Evolutionary conservation across 306 rosid species (phyloP).

Genomic region (Lagenaria siceraria): DNA sequence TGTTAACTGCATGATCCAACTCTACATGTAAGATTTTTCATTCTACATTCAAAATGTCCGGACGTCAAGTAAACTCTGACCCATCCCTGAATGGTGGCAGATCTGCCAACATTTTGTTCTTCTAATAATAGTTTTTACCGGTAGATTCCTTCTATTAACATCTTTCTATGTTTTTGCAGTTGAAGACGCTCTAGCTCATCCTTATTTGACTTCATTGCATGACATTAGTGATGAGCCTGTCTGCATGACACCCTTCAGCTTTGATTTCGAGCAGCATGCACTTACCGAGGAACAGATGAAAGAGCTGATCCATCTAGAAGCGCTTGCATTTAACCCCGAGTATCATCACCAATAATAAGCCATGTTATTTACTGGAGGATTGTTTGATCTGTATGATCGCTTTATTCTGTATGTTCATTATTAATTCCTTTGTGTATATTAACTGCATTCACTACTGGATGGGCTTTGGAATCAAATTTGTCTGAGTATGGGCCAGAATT

Average conservation of each 20-base stretch:
- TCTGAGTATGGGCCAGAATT: slow-evolving; percentile 4
- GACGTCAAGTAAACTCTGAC: neutral
- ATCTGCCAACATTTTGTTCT: neutral
- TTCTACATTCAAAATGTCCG: neutral
- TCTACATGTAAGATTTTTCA: neutral
- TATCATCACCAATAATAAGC: slow-evolving; percentile 40
- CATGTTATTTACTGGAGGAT: neutral
- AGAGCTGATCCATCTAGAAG: slow-evolving; percentile 83
- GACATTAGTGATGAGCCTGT: slow-evolving; percentile 98
- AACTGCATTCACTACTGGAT: neutral
- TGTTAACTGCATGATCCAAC: neutral
- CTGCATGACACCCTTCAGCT: slow-evolving; percentile 88
- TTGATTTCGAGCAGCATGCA: slow-evolving; percentile 96
- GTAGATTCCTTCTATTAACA: neutral
- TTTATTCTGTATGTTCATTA: slow-evolving; percentile 7
- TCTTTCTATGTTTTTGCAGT: slow-evolving; percentile 27
- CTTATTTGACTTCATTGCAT: slow-evolving; percentile 85
- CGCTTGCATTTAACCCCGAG: slow-evolving; percentile 90
- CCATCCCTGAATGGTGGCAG: neutral
- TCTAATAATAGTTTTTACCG: neutral
- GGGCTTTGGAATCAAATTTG: neutral
- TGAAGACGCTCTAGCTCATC: slow-evolving; percentile 89
- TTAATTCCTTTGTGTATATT: slow-evolving; percentile 10
- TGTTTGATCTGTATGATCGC: slow-evolving; percentile 5
- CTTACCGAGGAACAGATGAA: slow-evolving; percentile 93